Percentiles rank a stretch among this genome's conserved stretches.
Evolutionary conservation across 495 filamentous ascomycete species (phyloP).

Genomic region (Daldinia decipiens): DNA sequence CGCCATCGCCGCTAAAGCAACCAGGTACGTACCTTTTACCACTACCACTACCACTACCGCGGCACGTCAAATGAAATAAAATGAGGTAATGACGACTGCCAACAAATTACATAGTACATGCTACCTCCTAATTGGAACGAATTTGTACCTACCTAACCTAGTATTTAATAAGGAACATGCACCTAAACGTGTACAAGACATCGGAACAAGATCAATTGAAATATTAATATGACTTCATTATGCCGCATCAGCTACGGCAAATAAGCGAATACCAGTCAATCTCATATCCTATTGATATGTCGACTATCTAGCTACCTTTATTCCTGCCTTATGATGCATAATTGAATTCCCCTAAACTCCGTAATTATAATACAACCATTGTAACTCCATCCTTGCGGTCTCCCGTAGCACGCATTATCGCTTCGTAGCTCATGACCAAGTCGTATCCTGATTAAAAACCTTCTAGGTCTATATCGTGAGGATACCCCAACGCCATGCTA

Average conservation of each 20-base stretch:
- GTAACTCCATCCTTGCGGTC: constrained; percentile 26
- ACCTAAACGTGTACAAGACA: background rate
- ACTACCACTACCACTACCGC: background rate
- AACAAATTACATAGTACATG: constrained; percentile 7
- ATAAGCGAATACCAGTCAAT: constrained; percentile 13
- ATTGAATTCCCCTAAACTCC: constrained; percentile 8
- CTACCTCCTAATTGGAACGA: background rate
- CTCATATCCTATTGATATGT: constrained; percentile 35
- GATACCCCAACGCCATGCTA: constrained; percentile 58
- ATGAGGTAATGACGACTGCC: constrained; percentile 27
- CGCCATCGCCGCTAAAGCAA: background rate
- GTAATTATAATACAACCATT: constrained; percentile 34
- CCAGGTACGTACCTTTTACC: background rate
- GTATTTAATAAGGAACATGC: background rate
- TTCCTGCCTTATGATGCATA: constrained; percentile 12
- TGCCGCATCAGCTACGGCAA: background rate
- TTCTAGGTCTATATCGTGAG: constrained; percentile 34
- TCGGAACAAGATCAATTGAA: background rate
- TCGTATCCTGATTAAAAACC: constrained; percentile 38
- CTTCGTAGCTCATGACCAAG: constrained; percentile 51
- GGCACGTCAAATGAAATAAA: constrained; percentile 18
- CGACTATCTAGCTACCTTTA: constrained; percentile 29
- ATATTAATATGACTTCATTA: constrained; percentile 4
- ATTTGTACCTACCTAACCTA: no score
- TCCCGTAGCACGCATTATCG: constrained; percentile 32